Conservation (phyloP, 495 filamentous ascomycete species). For the Penicillium ochrochloron region DNA sequence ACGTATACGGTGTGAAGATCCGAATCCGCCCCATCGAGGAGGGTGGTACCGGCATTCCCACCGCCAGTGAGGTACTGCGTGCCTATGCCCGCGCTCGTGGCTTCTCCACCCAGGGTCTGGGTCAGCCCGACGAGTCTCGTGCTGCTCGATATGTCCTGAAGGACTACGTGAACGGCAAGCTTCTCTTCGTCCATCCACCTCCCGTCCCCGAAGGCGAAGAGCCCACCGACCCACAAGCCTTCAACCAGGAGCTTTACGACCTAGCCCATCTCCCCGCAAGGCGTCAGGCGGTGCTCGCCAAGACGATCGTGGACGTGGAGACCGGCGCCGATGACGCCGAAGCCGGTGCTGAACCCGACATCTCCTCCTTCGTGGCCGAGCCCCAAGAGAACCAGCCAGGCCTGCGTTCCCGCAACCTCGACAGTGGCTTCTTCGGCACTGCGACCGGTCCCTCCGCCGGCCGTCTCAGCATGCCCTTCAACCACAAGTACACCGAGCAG, state of each 20-base stretch:
- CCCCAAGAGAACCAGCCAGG: constrained; percentile 51
- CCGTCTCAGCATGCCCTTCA: constrained; percentile 82
- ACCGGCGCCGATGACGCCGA: constrained; percentile 45
- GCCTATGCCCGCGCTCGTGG: constrained; percentile 89
- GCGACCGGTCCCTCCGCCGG: constrained; percentile 59
- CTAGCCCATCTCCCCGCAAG: constrained; percentile 73
- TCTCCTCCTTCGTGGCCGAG: constrained; percentile 28
- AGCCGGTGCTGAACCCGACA: constrained; percentile 13
- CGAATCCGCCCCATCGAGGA: constrained; percentile 81
- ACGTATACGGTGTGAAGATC: constrained; percentile 92
- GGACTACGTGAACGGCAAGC: constrained; percentile 96
- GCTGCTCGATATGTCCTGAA: constrained; percentile 91
- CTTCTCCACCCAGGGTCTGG: constrained; percentile 83
- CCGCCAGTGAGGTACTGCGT: constrained; percentile 81
- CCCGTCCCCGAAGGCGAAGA: constrained; percentile 58
- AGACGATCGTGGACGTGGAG: constrained; percentile 41
- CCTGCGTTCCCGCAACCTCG: constrained; percentile 72
- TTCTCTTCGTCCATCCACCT: constrained; percentile 89
- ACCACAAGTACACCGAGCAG: constrained; percentile 82
- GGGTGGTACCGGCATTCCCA: constrained; percentile 89
- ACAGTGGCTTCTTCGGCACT: constrained; percentile 83
- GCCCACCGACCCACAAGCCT: constrained; percentile 68
- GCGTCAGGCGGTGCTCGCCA: constrained; percentile 61
- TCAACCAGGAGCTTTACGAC: constrained; percentile 91
- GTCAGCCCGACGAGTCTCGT: constrained; percentile 90